Percentiles rank a stretch among this genome's conserved stretches.
Evolutionary conservation across 1,139 yeast species (phyloP).

Genomic region (Kodamaea ohmeri): DNA sequence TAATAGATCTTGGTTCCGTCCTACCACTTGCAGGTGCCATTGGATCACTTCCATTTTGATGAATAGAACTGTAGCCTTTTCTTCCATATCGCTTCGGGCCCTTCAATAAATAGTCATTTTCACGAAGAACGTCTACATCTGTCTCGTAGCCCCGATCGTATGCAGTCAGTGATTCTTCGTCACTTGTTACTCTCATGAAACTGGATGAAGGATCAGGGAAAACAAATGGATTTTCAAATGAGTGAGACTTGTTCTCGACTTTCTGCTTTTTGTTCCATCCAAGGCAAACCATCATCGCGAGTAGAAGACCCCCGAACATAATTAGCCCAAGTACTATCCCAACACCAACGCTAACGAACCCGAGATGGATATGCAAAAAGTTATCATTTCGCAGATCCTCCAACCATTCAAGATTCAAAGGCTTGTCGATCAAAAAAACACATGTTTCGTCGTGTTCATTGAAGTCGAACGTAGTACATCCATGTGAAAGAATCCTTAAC

Average conservation of each 20-base stretch:
- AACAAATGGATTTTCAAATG: slow-evolving; percentile 11
- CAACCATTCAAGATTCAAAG: slow-evolving; percentile 58
- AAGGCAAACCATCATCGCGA: slow-evolving; percentile 28
- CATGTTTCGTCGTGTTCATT: slow-evolving; percentile 42
- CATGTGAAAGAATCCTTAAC: slow-evolving; percentile 62
- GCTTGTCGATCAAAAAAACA: slow-evolving; percentile 69
- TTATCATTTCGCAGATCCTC: slow-evolving; percentile 28
- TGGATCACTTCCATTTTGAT: background rate
- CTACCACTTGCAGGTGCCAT: slow-evolving; percentile 1
- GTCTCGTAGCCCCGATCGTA: slow-evolving; percentile 47
- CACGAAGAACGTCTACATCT: slow-evolving; percentile 40
- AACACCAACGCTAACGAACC: slow-evolving; percentile 62
- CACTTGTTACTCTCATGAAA: slow-evolving; percentile 40
- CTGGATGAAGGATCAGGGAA: slow-evolving; percentile 28
- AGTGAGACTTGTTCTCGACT: slow-evolving; percentile 11
- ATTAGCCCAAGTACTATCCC: slow-evolving; percentile 63
- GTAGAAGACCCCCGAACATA: slow-evolving; percentile 32
- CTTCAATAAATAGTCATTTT: slow-evolving; percentile 28
- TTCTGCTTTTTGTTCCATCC: slow-evolving; percentile 17
- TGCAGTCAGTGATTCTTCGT: slow-evolving; percentile 24
- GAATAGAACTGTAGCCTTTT: slow-evolving; percentile 16
- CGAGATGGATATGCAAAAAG: slow-evolving; percentile 55
- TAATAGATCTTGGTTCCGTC: slow-evolving; percentile 25
- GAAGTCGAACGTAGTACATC: slow-evolving; percentile 52
- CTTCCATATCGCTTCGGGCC: slow-evolving; percentile 19